phyloP scores from a whole-genome alignment of 495 filamentous ascomycete species.

The Penicillium canescens region DNA sequence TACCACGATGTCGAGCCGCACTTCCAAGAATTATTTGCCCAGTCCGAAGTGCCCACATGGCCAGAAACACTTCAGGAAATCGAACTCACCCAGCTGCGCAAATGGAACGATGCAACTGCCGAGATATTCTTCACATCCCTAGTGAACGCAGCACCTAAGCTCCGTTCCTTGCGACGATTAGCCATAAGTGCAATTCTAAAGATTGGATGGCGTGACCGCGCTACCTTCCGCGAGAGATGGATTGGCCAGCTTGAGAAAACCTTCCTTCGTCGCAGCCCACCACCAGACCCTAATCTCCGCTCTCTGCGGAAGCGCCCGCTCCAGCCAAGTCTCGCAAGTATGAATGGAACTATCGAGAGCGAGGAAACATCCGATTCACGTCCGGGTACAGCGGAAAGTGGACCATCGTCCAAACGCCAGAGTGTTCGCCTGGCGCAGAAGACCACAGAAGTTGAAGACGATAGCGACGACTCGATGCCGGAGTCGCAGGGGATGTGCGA shows the following conservation, averaged over 20 bases:
- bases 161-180: slow-evolving; percentile 65
- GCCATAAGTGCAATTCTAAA: slow-evolving; percentile 70
- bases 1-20: slow-evolving; percentile 70
- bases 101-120: slow-evolving; percentile 64
- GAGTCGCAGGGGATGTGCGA: slow-evolving; percentile 75
- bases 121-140: slow-evolving; percentile 76
- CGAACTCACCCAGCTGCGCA: slow-evolving; percentile 72
- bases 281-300: slow-evolving; percentile 46
- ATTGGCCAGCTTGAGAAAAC: slow-evolving; percentile 59
- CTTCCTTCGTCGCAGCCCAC: slow-evolving; percentile 57
- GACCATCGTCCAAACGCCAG: slow-evolving; percentile 35
- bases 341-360: neutral
- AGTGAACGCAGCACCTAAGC: slow-evolving; percentile 60
- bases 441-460: slow-evolving; percentile 19
- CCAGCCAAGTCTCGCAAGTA: neutral
- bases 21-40: slow-evolving; percentile 61
- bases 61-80: slow-evolving; percentile 65
- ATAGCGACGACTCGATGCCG: slow-evolving; percentile 10
- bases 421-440: slow-evolving; percentile 41
- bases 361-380: slow-evolving; percentile 5
- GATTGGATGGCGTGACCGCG: slow-evolving; percentile 77
- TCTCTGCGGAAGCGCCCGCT: slow-evolving; percentile 22
- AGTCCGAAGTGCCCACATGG: slow-evolving; percentile 70
- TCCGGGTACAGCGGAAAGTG: slow-evolving; percentile 11
- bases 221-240: slow-evolving; percentile 72